Percentiles rank a stretch among this genome's conserved stretches.
These are phyloP conservation scores for Solanum virginianum DNA, from an alignment of 257 asterid species.

Conservation along the genomic window DNA sequence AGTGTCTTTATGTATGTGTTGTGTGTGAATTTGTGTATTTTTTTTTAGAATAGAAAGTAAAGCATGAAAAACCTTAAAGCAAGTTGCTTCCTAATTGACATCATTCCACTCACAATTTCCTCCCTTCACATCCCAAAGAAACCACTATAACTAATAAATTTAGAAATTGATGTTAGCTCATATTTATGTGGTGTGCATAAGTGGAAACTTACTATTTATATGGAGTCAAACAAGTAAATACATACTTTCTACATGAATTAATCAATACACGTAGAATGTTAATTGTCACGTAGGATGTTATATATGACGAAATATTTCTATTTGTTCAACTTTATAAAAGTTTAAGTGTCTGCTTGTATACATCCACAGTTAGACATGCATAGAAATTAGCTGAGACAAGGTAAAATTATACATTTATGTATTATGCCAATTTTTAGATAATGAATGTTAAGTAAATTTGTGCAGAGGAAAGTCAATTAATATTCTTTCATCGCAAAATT, in stretches of 20 bases:
- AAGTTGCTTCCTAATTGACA: conserved; percentile 36
- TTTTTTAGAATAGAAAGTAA: conserved; percentile 42
- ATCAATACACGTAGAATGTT: too few species aligned
- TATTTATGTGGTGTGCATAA: too few species aligned
- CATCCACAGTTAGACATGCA: neutral
- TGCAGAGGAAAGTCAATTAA: neutral
- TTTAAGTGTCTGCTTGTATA: neutral
- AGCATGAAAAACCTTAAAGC: conserved; percentile 86
- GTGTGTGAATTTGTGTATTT: neutral
- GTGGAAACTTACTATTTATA: too few species aligned
- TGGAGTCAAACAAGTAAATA: too few species aligned
- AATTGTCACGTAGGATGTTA: too few species aligned
- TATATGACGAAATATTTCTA: neutral
- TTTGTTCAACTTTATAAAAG: neutral
- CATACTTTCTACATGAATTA: too few species aligned
- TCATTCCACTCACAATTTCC: conserved; percentile 69
- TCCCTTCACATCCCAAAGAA: conserved; percentile 50
- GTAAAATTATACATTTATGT: neutral
- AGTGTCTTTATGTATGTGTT: neutral
- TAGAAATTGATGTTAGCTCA: too few species aligned
- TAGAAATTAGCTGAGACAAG: neutral
- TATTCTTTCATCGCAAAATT: neutral
- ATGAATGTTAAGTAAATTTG: neutral
- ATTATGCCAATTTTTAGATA: neutral
- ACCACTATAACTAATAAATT: neutral